Evolutionary conservation across 164 flowering plant genomes (phyloP), one percentile per base, ranked within the genome.

Genomic region (Brasenia schreberi): DNA sequence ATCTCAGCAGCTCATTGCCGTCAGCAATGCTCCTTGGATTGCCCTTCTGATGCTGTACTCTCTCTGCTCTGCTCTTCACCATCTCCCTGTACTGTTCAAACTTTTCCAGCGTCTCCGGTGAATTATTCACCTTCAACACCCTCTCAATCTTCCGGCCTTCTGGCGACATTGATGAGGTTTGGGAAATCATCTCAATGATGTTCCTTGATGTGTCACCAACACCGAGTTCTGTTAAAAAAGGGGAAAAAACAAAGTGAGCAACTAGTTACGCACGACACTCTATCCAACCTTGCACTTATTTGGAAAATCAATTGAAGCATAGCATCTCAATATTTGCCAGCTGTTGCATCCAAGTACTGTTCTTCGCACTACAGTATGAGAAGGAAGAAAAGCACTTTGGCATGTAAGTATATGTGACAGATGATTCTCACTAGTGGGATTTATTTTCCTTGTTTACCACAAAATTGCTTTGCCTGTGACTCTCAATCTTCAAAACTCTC

Each of bases 151-250:
- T 77, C 45, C 52, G 64, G 74, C 64, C 76, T 19, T 70, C 60
- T n/a, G 79, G 73, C 6, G 65, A 66, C 56, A 23, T 66, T 19
- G 62, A 64, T 23, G 88, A 71, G 14, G 71, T 70, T 66, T 60
- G 73, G 68, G 81, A 75, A 23, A 84, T 84, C 67, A 71, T 80
- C 77, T 82, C 83, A 3, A 81, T 58, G 11, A 84, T 66, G 17
- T 80, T 82, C 66, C 86, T 74, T 52, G 90, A 75, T 44, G 78
- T 76, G 66, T 86, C 83, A 33, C 80, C 84, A 11, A 43, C 45
- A n/a, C 63, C 61, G 14, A 83, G 81, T 65, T 77, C 85, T 84
- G 78, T 14, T 10, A 9, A 19, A 5, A 43, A 43, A 17, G 5
- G 16, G 5, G 19, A n/a, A n/a, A 18, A 45, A 12, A 44, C 27